Conservation (phyloP, 2,329 filamentous ascomycete species). For the Emmonsiellopsis sp. region DNA sequence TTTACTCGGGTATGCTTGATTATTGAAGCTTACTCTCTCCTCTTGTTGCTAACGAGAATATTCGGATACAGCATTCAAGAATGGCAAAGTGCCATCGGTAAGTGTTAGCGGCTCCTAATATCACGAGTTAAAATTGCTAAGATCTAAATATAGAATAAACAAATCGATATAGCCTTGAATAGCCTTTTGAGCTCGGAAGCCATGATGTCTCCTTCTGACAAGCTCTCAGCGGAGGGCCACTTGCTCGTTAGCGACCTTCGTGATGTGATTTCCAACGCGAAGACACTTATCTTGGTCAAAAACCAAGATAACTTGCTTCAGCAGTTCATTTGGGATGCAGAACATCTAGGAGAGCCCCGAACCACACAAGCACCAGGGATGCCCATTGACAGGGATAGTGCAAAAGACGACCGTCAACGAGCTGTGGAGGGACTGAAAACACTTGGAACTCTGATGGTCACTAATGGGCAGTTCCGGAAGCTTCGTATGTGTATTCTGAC, state of each 20-base stretch:
- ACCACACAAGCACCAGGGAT: conserved; percentile 53
- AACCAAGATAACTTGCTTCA: conserved; percentile 91
- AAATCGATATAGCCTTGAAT: conserved; percentile 92
- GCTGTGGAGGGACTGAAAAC: conserved; percentile 78
- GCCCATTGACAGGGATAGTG: conserved; percentile 64
- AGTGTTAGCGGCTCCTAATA: conserved; percentile 22
- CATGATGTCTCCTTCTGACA: conserved; percentile 59
- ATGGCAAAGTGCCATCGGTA: conserved; percentile 85
- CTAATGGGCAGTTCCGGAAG: conserved; percentile 94
- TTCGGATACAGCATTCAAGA: conserved; percentile 57
- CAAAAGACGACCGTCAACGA: conserved; percentile 73
- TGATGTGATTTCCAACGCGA: conserved; percentile 73
- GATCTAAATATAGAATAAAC: conserved; percentile 59
- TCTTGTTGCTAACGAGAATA: conserved; percentile 7
- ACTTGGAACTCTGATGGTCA: conserved; percentile 78
- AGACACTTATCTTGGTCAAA: conserved; percentile 78
- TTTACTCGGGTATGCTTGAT: conserved; percentile 51
- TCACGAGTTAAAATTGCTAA: not conserved
- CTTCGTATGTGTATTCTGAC: conserved; percentile 51
- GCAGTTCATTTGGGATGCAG: conserved; percentile 93
- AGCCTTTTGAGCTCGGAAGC: conserved; percentile 66
- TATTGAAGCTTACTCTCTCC: conserved; percentile 7
- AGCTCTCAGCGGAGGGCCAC: conserved; percentile 75
- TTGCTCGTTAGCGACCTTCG: conserved; percentile 67
- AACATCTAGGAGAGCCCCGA: conserved; percentile 56